Conservation (phyloP, 23 red algal genomes). For the Gracilaria domingensis region DNA sequence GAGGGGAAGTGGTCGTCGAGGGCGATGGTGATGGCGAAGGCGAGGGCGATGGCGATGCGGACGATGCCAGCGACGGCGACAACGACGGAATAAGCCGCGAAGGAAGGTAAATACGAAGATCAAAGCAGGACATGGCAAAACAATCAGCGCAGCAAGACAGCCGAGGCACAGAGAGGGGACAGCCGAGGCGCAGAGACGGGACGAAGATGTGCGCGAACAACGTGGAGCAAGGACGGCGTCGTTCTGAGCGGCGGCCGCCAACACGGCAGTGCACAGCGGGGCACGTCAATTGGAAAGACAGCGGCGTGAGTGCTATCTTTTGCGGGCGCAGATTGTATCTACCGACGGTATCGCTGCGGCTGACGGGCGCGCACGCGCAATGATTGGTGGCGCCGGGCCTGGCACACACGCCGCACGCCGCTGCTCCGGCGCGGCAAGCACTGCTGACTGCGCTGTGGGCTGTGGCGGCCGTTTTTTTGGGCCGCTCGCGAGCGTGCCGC, state of each 20-base stretch:
- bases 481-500: neutral
- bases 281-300: neutral
- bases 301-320: no score
- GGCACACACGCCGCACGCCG: no score
- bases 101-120: conserved; percentile 23
- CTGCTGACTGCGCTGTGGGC: neutral
- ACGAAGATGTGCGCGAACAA: neutral
- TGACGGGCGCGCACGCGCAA: neutral
- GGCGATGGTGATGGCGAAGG: no score
- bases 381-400: neutral
- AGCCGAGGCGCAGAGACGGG: neutral
- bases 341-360: neutral
- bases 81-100: conserved; percentile 8
- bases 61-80: no score
- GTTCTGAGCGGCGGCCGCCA: no score
- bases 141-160: neutral
- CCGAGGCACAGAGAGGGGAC: no score
- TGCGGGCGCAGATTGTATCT: neutral
- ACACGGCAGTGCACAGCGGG: neutral
- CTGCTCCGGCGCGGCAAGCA: neutral
- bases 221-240: neutral
- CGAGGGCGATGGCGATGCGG: no score
- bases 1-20: neutral
- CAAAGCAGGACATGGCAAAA: conserved; percentile 47
- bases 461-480: neutral